Percentiles rank a stretch among this genome's conserved stretches.
These are phyloP conservation scores for Tricholomella constricta DNA, from an alignment of 768 basidiomycete species.

Conservation along the genomic window DNA sequence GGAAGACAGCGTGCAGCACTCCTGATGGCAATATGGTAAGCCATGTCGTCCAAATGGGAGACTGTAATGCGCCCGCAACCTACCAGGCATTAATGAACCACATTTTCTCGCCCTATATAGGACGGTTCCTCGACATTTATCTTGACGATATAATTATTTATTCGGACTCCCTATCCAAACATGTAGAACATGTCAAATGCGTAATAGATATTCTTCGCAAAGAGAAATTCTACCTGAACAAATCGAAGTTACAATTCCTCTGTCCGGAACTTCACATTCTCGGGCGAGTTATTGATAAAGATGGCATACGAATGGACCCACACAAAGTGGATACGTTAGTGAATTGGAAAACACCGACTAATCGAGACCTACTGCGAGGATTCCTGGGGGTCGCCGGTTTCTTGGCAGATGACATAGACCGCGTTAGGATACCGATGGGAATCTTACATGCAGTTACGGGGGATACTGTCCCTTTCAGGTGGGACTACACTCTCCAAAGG, in stretches of 20 bases:
- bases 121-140: neutral
- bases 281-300: neutral
- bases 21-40: slow-evolving; percentile 11
- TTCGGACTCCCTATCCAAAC: neutral
- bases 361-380: neutral
- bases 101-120: neutral
- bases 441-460: neutral
- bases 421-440: neutral
- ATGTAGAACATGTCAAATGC: neutral
- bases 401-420: neutral
- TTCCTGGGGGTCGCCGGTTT: neutral
- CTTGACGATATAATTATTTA: slow-evolving; percentile 5
- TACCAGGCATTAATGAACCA: slow-evolving; percentile 8
- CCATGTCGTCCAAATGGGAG: neutral
- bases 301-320: neutral
- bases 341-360: neutral
- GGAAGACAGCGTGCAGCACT: too few species aligned
- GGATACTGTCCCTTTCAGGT: neutral
- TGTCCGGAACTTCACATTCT: neutral
- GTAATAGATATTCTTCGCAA: neutral
- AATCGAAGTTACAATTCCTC: neutral
- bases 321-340: neutral
- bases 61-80: too few species aligned
- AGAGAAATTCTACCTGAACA: neutral
- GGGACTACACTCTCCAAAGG: slow-evolving; percentile 2